A percentile compares a stretch with the other conserved stretches of the same genome.
Evolutionary conservation across 768 basidiomycete genomes (phyloP).

Genomic region (Macrolepiota albuminosa): DNA sequence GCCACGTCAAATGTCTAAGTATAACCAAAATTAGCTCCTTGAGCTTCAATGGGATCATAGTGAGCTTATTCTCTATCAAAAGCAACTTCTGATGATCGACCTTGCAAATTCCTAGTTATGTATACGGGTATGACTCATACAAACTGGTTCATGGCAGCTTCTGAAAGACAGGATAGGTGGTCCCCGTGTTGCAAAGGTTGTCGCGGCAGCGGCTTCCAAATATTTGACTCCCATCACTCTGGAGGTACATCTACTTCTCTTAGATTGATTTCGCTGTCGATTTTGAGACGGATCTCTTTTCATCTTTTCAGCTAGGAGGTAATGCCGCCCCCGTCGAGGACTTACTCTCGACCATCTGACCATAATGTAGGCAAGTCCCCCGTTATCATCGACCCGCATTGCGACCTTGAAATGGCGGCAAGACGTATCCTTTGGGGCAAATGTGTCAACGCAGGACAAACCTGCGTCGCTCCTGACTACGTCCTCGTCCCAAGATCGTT

Average conservation of each 20-base stretch:
- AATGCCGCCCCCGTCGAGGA: not conserved
- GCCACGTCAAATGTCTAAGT: not conserved
- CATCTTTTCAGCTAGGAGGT: slow-evolving; percentile 43
- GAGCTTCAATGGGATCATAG: slow-evolving; percentile 64
- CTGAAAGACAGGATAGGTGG: slow-evolving; percentile 29
- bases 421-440: slow-evolving; percentile 84
- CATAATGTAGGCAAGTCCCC: slow-evolving; percentile 56
- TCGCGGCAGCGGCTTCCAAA: slow-evolving; percentile 74
- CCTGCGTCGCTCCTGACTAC: slow-evolving; percentile 64
- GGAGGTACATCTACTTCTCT: slow-evolving; percentile 24
- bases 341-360: not conserved
- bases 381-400: slow-evolving; percentile 65
- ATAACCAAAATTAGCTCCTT: slow-evolving; percentile 42
- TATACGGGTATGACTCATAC: slow-evolving; percentile 52
- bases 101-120: slow-evolving; percentile 33
- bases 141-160: not conserved
- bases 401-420: slow-evolving; percentile 61
- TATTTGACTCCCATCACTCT: slow-evolving; percentile 61
- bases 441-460: slow-evolving; percentile 69
- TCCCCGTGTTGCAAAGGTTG: slow-evolving; percentile 57
- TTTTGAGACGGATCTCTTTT: not conserved
- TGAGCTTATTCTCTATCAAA: slow-evolving; percentile 18
- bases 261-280: not conserved
- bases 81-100: not conserved
- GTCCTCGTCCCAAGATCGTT: slow-evolving; percentile 41